Evolutionary conservation across 805 yeast genomes (phyloP).

Genomic region (Metschnikowia matae): DNA sequence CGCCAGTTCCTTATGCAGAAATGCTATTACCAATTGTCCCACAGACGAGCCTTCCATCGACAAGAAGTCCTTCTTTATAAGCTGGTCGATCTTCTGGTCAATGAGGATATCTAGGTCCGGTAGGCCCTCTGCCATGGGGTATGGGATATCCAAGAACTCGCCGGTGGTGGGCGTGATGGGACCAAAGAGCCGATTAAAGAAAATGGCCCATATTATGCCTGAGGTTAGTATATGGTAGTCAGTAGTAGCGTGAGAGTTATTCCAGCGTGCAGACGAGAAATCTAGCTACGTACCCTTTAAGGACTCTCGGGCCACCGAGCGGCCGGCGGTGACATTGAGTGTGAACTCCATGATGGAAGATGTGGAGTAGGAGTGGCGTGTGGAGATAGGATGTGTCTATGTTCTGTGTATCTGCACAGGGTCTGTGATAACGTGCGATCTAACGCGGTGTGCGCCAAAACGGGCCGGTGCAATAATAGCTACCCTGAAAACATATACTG

Average conservation of each 20-base stretch:
- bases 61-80: conserved; percentile 28
- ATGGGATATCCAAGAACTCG: conserved; percentile 58
- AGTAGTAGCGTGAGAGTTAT: not conserved
- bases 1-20: conserved; percentile 35
- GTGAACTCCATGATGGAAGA: conserved; percentile 40
- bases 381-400: not conserved
- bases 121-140: conserved; percentile 46
- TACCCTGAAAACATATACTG: no score
- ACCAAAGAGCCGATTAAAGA: conserved; percentile 69
- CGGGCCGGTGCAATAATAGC: not conserved
- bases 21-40: conserved; percentile 36
- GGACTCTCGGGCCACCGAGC: conserved; percentile 52
- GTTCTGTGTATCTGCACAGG: conserved; percentile 3
- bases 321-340: conserved; percentile 46
- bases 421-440: conserved; percentile 4
- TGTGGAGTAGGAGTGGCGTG: not conserved
- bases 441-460: not conserved
- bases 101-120: conserved; percentile 48
- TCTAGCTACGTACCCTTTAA: conserved; percentile 41
- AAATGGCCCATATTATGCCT: conserved; percentile 62
- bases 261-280: not conserved
- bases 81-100: conserved; percentile 31
- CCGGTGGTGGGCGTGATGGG: conserved; percentile 50
- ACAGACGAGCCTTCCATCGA: conserved; percentile 17
- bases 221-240: conserved; percentile 11